Evolutionary conservation across 345 rosid species (phyloP).

Genomic region (Rubroshorea leprosula): DNA sequence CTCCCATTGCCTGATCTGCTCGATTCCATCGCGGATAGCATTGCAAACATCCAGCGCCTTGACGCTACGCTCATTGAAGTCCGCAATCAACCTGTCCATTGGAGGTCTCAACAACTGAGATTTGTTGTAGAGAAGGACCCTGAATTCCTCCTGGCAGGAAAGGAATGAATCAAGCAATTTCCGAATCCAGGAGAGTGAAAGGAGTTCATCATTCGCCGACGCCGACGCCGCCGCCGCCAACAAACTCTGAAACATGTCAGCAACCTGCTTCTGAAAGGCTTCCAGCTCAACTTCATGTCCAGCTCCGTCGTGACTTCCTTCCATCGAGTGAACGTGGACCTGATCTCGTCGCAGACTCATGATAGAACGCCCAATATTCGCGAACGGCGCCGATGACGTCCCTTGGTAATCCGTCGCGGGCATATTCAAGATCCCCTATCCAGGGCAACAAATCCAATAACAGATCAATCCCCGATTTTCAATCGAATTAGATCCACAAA

Average conservation of each 20-base stretch:
- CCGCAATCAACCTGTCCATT: constrained; percentile 45
- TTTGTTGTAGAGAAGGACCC: constrained; percentile 24
- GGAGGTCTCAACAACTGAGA: constrained; percentile 26
- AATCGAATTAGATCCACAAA: neutral
- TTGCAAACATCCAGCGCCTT: constrained; percentile 87
- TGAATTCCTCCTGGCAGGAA: constrained; percentile 35
- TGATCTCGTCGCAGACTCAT: constrained; percentile 39
- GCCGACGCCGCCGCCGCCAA: constrained; percentile 14
- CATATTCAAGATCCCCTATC: constrained; percentile 20
- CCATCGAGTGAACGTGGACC: constrained; percentile 41
- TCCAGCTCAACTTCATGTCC: constrained; percentile 47
- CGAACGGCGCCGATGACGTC: constrained; percentile 17
- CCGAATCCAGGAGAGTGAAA: constrained; percentile 37
- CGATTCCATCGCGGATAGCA: constrained; percentile 77
- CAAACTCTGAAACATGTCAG: constrained; percentile 48
- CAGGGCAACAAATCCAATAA: neutral
- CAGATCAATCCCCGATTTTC: neutral
- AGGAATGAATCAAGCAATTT: constrained; percentile 39
- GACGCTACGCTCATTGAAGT: constrained; percentile 58
- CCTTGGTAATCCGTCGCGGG: constrained; percentile 57
- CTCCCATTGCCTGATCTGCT: constrained; percentile 67
- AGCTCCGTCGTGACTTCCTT: constrained; percentile 23
- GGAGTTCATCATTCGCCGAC: constrained; percentile 27
- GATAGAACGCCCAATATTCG: constrained; percentile 31
- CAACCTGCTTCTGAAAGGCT: constrained; percentile 54